Conservation (phyloP, 345 rosid species). For the Heritiera fomes region DNA sequence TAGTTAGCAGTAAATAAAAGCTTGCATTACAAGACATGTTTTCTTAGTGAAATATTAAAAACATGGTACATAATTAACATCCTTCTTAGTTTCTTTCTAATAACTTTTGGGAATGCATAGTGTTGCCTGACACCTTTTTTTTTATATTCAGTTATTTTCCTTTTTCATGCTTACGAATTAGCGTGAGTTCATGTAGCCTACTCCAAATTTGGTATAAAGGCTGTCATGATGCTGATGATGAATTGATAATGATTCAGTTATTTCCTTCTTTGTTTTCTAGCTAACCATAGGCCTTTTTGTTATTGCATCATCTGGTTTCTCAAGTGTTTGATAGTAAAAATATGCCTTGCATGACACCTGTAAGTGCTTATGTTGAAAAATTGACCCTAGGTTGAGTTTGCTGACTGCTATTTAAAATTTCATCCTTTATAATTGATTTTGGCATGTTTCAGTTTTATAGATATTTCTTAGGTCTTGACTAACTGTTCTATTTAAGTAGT, state of each 20-base stretch:
- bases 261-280: neutral
- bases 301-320: neutral
- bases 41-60: neutral
- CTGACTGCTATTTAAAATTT: slow-evolving; percentile 5
- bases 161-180: no score
- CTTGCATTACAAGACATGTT: neutral
- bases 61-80: neutral
- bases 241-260: neutral
- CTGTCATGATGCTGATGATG: no score
- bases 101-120: neutral
- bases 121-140: neutral
- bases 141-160: neutral
- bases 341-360: neutral
- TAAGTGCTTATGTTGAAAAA: neutral
- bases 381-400: neutral
- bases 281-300: neutral
- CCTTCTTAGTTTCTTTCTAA: neutral
- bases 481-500: neutral
- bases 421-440: neutral
- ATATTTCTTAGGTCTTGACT: neutral
- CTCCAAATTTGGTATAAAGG: no score
- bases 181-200: no score
- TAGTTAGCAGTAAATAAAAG: neutral
- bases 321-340: neutral
- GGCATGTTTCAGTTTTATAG: neutral